Evolutionary conservation across 805 yeast species (phyloP), one percentile per base, ranked within the genome.

Genomic region (Saccharomycopsis fermentans): DNA sequence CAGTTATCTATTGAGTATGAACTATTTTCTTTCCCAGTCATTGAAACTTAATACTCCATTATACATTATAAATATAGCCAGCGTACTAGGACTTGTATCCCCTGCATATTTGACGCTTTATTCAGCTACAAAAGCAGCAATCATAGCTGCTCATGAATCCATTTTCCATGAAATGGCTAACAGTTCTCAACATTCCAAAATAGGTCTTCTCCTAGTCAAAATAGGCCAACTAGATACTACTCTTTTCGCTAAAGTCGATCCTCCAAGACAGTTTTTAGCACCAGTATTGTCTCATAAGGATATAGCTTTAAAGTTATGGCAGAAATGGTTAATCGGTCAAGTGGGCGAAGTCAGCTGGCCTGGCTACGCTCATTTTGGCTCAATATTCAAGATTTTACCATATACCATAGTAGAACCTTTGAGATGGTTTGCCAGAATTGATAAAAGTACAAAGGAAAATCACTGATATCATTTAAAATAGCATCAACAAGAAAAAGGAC

Each of bases 201-300:
- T 16, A 2, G 60, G 59, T 2, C 62, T 69, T 39, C 66, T 77
- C 4, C 65, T 77, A 34, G 77, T 76, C 3, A 63, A 71, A 3
- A 75, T 79, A 0, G 81, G 81, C 2, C 81, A 77, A 61, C 63
- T 77, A 37, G 69, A 69, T 54, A 72, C 77, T 1, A 65, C 62
- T 2, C 71, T 77, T 76, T 77, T 77, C 60, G 62, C 62, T 6
- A 78, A 75, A 53, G 73, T 76, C 1, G 63, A 62, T 6, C 73
- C 76, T 1, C 66, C 72, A 2, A 67, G 67, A 55, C 65, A 62
- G 26, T 75, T 74, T 56, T 63, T 77, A 51, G 80, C 80, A 0
- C 81, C 81, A 0, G 51, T 76, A 8, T 73, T 77, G 0, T 66
- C 69, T 54, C 71, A 68, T 53, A 40, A 52, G 4, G 55, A 58